Conservation (phyloP, 2,329 filamentous ascomycete species). For the Alternaria dauci region DNA sequence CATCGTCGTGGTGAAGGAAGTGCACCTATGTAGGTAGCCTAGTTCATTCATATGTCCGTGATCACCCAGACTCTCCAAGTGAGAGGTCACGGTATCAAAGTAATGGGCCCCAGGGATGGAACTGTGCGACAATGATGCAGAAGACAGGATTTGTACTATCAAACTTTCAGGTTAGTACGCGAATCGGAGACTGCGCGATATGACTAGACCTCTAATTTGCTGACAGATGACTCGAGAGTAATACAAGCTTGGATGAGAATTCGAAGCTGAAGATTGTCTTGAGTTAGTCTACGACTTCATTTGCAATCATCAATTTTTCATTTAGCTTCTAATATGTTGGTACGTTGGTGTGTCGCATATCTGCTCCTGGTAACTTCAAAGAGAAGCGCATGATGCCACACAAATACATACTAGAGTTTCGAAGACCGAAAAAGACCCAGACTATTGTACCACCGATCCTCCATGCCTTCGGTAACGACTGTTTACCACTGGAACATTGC, state of each 20-base stretch:
- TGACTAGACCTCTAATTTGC: background rate
- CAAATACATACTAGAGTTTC: background rate
- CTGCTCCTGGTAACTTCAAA: background rate
- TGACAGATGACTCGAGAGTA: background rate
- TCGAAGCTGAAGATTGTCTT: background rate
- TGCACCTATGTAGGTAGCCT: conserved; percentile 9
- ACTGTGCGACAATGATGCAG: background rate
- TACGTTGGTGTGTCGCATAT: background rate
- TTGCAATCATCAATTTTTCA: background rate
- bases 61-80: background rate
- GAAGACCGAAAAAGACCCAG: background rate
- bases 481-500: background rate
- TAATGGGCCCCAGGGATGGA: background rate
- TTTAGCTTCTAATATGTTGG: background rate
- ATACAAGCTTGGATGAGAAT: background rate
- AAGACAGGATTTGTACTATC: conserved; percentile 4
- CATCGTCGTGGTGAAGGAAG: background rate
- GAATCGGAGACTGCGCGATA: conserved; percentile 6
- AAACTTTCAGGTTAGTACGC: conserved; percentile 1
- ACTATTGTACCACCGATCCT: background rate
- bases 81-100: background rate
- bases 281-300: background rate
- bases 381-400: background rate
- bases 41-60: conserved; percentile 16
- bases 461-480: background rate